Base-by-base conservation (phyloP, 768 basidiomycete species). In the Xerocomus potaroensis region DNA sequence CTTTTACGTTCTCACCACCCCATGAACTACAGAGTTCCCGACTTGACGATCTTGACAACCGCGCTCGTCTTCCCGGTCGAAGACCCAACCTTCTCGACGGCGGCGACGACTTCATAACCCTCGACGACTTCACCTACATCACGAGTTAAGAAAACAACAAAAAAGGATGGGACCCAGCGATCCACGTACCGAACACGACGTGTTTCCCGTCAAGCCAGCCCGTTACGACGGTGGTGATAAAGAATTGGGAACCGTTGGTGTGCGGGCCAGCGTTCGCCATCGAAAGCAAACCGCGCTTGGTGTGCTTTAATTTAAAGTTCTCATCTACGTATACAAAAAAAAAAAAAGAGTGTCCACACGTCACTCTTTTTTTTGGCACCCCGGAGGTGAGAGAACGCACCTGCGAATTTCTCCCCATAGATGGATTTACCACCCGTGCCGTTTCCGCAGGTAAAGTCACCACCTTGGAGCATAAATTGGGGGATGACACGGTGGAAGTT, bases 181-280 rank as follows among this genome's bases (percentile, higher is more conserved):
- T n/a, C n/a, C n/a, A 35, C 63, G 37, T 57, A 81, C 91, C 92
- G 59, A 95, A 93, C 39, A 94, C 91, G 67, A 91, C 86, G 67
- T 91, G 84, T 47, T 75, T 77, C 47, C 83, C 84, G 63, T 93
- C 87, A 49, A 93, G 80, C 88, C 87, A 91, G 30, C 72, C 68
- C 3, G 87, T 87, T 27, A 70, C 67, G 46, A 81, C 83, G 32
- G 90, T 93, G 53, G 87, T 91, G 72, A 94, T 82, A 76, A 95
- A 93, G 79, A 94, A 93, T 66, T 91, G 86, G 15, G 79, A 87
- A 12, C 87, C 91, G 61, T 94, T 94, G 54, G 91, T 93, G 72
- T 91, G 82, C 62, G 67, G 69, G 26, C 84, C 85, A 5, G 83
- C 78, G 60, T 93, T 92, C 19, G 90, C 90, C 83, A 87, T 87